These are phyloP conservation scores for Claviceps maximensis DNA, from an alignment of 2,329 filamentous ascomycete genomes.

Conservation along the genomic window DNA sequence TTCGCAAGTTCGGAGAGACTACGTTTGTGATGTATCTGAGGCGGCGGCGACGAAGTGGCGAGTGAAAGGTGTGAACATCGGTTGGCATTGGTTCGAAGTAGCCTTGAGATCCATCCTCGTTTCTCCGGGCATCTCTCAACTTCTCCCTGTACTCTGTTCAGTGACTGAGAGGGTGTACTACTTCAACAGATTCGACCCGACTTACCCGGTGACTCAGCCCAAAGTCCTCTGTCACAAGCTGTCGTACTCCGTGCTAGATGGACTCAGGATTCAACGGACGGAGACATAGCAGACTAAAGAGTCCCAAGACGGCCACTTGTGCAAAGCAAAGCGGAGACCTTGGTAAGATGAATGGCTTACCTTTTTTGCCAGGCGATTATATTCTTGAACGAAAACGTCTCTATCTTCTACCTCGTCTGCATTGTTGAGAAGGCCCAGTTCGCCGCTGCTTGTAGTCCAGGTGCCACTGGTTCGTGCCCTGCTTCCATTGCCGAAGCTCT, in stretches of 20 bases:
- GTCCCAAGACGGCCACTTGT: neutral
- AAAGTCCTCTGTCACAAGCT: slow-evolving; percentile 24
- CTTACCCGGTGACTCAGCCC: slow-evolving; percentile 20
- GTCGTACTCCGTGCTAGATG: slow-evolving; percentile 38
- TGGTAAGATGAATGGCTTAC: slow-evolving; percentile 18
- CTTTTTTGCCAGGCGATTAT: slow-evolving; percentile 47
- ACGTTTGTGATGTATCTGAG: slow-evolving; percentile 27
- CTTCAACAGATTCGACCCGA: slow-evolving; percentile 6
- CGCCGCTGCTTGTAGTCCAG: slow-evolving; percentile 44
- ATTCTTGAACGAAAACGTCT: slow-evolving; percentile 38
- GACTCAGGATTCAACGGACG: neutral
- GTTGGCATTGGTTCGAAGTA: slow-evolving; percentile 16
- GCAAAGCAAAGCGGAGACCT: neutral
- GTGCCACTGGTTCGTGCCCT: slow-evolving; percentile 34
- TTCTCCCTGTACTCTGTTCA: slow-evolving; percentile 9
- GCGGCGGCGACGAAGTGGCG: slow-evolving; percentile 4
- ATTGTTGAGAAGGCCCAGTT: slow-evolving; percentile 32
- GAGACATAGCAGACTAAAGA: neutral
- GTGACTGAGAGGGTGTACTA: too few species aligned
- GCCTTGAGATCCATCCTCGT: slow-evolving; percentile 24
- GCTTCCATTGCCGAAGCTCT: slow-evolving; percentile 11
- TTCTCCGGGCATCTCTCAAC: slow-evolving; percentile 14
- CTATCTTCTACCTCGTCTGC: slow-evolving; percentile 36
- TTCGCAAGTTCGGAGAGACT: slow-evolving; percentile 44
- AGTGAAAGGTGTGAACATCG: slow-evolving; percentile 6